Base-by-base conservation (phyloP, 148 eudicot genomes). In the Persicaria maculosa region DNA sequence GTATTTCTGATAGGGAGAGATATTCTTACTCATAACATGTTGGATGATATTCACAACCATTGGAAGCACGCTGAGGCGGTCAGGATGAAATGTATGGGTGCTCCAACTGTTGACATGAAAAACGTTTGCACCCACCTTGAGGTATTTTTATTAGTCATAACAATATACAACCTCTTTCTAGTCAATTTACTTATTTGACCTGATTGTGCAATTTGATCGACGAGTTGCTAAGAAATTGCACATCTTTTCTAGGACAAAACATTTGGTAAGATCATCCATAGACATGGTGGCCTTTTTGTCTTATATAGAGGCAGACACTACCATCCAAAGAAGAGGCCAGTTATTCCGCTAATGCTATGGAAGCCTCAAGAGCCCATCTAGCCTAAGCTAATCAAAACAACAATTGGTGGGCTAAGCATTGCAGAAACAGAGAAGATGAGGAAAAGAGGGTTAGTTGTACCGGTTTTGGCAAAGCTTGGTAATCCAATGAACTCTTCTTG, bases 51-150 rank as follows among this genome's bases (percentile, higher is more conserved):
- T 45, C 98, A 95, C 78, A 87, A 90, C 83, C 81, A 88, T 75
- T 95, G 98, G 98, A 92, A 91, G 84, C 86, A 86, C 50, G 84
- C 83, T 8, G 98, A 95, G 81, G 97, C 88, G 52, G 84, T 92
- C 74, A 88, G 98, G 86, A 85, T 95, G 11, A 95, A 86, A 83
- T 95, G 98, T 77, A 87, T 95, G 98, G 98, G 96, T 47, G 98
- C 90, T 50, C 97, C 97, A 50, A 94, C 98, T 57, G 87, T 94
- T 71, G 93, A 90, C 84, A 91, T 94, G 98, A 80, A 91, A 80
- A 94, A 91, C 71, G 82, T 94, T 11, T 86, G 90, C 80, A n/a
- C 78, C 47, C 97, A 95, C 72, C 84, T 95, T 82, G 96, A 92
- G 98, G 97, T 95, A 78, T 73, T 71, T 25, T 73, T 72, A 19